A percentile compares a stretch with the other conserved stretches of the same genome.
These are phyloP conservation scores for Pontederia crassipes DNA, from an alignment of 176 grass and related monocot genomes.

Conservation along the genomic window DNA sequence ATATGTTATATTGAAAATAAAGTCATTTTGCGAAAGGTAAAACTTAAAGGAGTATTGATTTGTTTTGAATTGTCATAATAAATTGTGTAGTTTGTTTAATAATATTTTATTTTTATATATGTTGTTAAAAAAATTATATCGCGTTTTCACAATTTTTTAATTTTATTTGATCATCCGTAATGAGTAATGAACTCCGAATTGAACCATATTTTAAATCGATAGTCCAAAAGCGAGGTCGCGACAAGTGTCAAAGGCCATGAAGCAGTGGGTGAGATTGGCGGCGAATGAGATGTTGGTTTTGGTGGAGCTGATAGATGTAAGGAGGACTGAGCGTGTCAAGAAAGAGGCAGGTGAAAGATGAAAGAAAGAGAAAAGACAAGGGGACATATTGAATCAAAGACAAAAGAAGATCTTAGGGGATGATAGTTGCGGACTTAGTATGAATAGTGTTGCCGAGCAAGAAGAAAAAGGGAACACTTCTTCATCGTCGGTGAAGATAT, in stretches of 20 bases:
- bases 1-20: too few species aligned
- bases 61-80: too few species aligned
- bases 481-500: conserved; percentile 4
- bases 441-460: neutral
- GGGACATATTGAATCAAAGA: neutral
- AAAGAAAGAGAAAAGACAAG: neutral
- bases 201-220: neutral
- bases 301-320: conserved; percentile 25
- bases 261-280: neutral
- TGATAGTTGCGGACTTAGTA: conserved; percentile 5
- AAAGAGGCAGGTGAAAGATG: conserved; percentile 11
- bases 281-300: neutral
- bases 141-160: too few species aligned
- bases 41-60: too few species aligned
- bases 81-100: too few species aligned
- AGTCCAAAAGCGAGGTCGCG: conserved; percentile 23
- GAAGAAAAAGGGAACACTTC: conserved; percentile 16
- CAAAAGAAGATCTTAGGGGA: conserved; percentile 32
- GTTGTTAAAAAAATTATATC: too few species aligned
- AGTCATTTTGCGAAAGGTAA: too few species aligned
- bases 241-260: conserved; percentile 22
- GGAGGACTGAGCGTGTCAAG: conserved; percentile 27
- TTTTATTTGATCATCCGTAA: too few species aligned
- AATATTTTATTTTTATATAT: too few species aligned
- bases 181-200: too few species aligned